These are phyloP conservation scores for Steccherinum ochraceum DNA, from an alignment of 768 basidiomycete genomes.

Conservation along the genomic window DNA sequence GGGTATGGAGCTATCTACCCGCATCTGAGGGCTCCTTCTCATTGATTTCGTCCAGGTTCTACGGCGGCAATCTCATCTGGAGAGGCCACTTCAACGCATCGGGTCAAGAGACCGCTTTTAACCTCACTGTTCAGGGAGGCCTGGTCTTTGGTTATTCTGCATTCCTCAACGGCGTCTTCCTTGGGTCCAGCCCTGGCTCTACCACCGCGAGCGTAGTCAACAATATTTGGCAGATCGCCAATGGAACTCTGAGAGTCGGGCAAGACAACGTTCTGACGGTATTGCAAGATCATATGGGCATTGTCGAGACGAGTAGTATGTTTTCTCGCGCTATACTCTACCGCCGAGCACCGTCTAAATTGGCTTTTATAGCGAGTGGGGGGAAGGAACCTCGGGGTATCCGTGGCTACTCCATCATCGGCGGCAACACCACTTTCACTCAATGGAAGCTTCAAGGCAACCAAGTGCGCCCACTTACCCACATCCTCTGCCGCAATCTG, in stretches of 20 bases:
- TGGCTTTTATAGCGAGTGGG: slow-evolving; percentile 29
- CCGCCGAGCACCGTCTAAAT: not conserved
- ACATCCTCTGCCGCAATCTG: not conserved
- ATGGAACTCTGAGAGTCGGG: slow-evolving; percentile 26
- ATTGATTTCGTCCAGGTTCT: slow-evolving; percentile 11
- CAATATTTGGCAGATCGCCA: slow-evolving; percentile 36
- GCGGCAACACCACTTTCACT: slow-evolving; percentile 31
- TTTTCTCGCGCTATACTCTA: slow-evolving; percentile 1
- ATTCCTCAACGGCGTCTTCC: slow-evolving; percentile 38
- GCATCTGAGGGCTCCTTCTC: not conserved
- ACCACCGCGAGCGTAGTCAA: slow-evolving; percentile 36
- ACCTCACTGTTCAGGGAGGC: slow-evolving; percentile 21
- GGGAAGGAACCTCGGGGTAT: slow-evolving; percentile 47
- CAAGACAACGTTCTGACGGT: slow-evolving; percentile 33
- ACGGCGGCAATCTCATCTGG: slow-evolving; percentile 19
- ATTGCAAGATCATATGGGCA: slow-evolving; percentile 41
- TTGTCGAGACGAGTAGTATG: slow-evolving; percentile 43
- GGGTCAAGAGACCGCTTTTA: slow-evolving; percentile 13
- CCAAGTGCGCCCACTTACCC: slow-evolving; percentile 20
- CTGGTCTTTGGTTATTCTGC: slow-evolving; percentile 24
- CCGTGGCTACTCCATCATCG: slow-evolving; percentile 37
- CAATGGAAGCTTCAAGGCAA: slow-evolving; percentile 41
- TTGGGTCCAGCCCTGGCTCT: slow-evolving; percentile 42
- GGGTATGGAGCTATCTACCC: slow-evolving; percentile 26
- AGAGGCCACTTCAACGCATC: slow-evolving; percentile 30